These are phyloP conservation scores for Cryptosporidium muris DNA, from an alignment of 169 alveolate genomes.

Conservation along the genomic window DNA sequence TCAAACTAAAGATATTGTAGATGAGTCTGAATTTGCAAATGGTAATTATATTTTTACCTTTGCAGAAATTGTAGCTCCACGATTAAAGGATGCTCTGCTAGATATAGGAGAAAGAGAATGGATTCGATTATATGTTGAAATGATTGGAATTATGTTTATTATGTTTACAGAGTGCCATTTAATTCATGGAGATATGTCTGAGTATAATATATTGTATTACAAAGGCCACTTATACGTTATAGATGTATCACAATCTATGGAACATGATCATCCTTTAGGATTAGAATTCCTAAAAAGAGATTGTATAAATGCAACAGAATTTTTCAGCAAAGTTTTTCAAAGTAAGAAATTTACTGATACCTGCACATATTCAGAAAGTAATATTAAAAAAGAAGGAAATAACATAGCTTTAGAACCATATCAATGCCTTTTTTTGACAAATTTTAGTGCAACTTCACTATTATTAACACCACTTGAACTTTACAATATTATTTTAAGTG, in stretches of 20 bases:
- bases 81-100: slow-evolving; percentile 88
- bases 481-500: slow-evolving; percentile 32
- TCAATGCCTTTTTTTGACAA: neutral
- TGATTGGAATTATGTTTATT: slow-evolving; percentile 87
- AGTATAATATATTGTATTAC: slow-evolving; percentile 91
- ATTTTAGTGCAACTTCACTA: neutral
- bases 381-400: neutral
- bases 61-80: slow-evolving; percentile 84
- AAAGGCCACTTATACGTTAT: slow-evolving; percentile 89
- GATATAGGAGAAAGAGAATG: slow-evolving; percentile 73
- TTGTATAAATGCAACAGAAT: slow-evolving; percentile 92
- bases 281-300: slow-evolving; percentile 97
- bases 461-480: slow-evolving; percentile 43
- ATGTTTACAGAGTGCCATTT: slow-evolving; percentile 92
- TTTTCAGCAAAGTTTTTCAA: slow-evolving; percentile 84
- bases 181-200: slow-evolving; percentile 99
- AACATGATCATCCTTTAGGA: slow-evolving; percentile 98
- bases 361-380: too few species aligned
- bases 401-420: slow-evolving; percentile 1
- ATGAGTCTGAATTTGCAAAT: neutral
- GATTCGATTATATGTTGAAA: slow-evolving; percentile 84
- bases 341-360: slow-evolving; percentile 26
- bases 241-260: slow-evolving; percentile 98
- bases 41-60: neutral
- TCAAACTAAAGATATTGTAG: neutral